A percentile compares a stretch with the other conserved stretches of the same genome.
These are phyloP conservation scores for Annulohypoxylon nitens DNA, from an alignment of 495 filamentous ascomycete genomes.

Conservation along the genomic window DNA sequence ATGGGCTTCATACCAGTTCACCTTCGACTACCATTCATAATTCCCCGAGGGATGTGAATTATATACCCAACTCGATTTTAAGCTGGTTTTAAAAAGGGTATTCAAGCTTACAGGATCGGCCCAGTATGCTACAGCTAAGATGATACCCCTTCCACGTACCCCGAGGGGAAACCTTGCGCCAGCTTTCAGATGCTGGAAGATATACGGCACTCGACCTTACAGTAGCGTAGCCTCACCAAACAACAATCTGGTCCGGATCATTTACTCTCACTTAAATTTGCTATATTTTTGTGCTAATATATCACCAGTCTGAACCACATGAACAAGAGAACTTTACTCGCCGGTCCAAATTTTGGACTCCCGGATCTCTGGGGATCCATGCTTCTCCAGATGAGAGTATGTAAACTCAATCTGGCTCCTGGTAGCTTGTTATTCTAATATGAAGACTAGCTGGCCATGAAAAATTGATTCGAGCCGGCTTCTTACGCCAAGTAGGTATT, in stretches of 20 bases:
- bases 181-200: conserved; percentile 15
- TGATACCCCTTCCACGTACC: conserved; percentile 39
- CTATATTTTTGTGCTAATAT: conserved; percentile 15
- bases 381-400: conserved; percentile 64
- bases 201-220: conserved; percentile 10
- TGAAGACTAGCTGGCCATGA: conserved; percentile 73
- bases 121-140: conserved; percentile 37
- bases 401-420: conserved; percentile 46
- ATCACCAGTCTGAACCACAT: conserved; percentile 16
- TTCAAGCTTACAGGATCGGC: background rate
- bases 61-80: background rate
- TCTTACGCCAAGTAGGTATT: conserved; percentile 75
- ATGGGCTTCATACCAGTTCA: too few relatives aligned
- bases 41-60: background rate
- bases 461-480: conserved; percentile 81
- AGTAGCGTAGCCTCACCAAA: conserved; percentile 17
- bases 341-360: conserved; percentile 81
- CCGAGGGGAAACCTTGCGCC: conserved; percentile 27
- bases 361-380: conserved; percentile 75
- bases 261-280: background rate
- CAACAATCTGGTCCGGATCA: conserved; percentile 32
- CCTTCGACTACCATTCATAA: background rate
- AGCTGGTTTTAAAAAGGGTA: background rate
- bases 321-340: conserved; percentile 55
- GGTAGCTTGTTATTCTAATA: conserved; percentile 27